These are phyloP conservation scores for Claviceps capensis DNA, from an alignment of 2,329 filamentous ascomycete species.

Conservation along the genomic window DNA sequence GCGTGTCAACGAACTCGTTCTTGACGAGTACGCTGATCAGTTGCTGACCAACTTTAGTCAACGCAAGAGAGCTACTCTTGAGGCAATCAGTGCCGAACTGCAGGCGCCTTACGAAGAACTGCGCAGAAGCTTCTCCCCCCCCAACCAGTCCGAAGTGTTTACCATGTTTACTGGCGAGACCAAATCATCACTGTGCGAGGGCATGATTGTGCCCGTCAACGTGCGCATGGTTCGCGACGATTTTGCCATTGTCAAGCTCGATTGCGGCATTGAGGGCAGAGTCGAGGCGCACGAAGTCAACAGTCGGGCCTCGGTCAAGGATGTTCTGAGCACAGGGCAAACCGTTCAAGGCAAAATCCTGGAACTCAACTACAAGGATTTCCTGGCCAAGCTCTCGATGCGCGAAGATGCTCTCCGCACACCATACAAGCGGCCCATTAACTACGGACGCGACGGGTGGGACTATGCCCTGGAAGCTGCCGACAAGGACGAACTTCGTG, in stretches of 20 bases:
- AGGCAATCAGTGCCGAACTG: constrained; percentile 89
- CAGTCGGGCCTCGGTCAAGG: constrained; percentile 54
- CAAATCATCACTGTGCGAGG: constrained; percentile 63
- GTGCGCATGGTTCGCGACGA: constrained; percentile 82
- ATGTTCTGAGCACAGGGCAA: constrained; percentile 66
- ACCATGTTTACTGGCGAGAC: constrained; percentile 96
- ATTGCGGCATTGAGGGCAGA: constrained; percentile 85
- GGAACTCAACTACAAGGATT: constrained; percentile 74
- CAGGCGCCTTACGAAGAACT: constrained; percentile 91
- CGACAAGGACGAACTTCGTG: constrained; percentile 70
- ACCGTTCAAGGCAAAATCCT: constrained; percentile 79
- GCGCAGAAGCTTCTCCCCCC: constrained; percentile 59
- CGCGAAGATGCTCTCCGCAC: constrained; percentile 67
- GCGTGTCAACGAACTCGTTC: constrained; percentile 86
- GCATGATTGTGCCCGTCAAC: constrained; percentile 85
- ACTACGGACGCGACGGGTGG: constrained; percentile 72
- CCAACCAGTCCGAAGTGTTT: constrained; percentile 70
- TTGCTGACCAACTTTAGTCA: constrained; percentile 87
- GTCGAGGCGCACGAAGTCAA: constrained; percentile 75
- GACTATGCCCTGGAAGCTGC: constrained; percentile 68
- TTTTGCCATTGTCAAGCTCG: constrained; percentile 84
- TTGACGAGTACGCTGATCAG: constrained; percentile 95
- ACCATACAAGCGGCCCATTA: constrained; percentile 54
- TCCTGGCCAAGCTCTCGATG: constrained; percentile 71
- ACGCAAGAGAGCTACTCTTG: constrained; percentile 85